Evolutionary conservation across 2,329 filamentous ascomycete genomes (phyloP).

Genomic region (Metarhizium rileyi): DNA sequence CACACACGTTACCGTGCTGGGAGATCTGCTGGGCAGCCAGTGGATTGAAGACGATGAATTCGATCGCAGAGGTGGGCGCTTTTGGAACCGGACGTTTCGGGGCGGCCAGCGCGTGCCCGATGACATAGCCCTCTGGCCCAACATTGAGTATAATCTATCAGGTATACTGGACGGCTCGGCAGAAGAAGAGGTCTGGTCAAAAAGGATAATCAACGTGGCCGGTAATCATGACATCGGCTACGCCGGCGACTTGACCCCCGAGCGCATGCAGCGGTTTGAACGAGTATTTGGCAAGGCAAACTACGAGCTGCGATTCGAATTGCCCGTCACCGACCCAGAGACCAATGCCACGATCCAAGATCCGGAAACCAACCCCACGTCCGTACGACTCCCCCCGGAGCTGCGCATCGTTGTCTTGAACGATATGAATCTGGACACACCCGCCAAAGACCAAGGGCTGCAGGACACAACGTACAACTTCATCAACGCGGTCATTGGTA

Average conservation of each 20-base stretch:
- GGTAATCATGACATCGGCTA: slow-evolving; percentile 98
- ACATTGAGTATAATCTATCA: slow-evolving; percentile 38
- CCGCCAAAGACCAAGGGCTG: slow-evolving; percentile 55
- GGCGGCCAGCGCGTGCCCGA: slow-evolving; percentile 55
- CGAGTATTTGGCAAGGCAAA: slow-evolving; percentile 76
- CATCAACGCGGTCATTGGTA: slow-evolving; percentile 57
- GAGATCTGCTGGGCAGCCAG: slow-evolving; percentile 87
- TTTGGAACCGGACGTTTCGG: slow-evolving; percentile 73
- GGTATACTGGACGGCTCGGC: slow-evolving; percentile 37
- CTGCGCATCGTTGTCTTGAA: slow-evolving; percentile 82
- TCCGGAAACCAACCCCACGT: slow-evolving; percentile 32
- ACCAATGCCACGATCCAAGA: slow-evolving; percentile 32
- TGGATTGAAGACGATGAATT: slow-evolving; percentile 90
- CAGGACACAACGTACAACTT: slow-evolving; percentile 73
- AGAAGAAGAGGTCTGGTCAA: slow-evolving; percentile 52
- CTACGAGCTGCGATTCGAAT: slow-evolving; percentile 72
- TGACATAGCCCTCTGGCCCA: slow-evolving; percentile 39
- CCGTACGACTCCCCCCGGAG: slow-evolving; percentile 48
- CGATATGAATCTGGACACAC: slow-evolving; percentile 86
- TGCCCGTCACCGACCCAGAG: slow-evolving; percentile 35
- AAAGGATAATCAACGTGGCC: slow-evolving; percentile 74
- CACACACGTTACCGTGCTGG: slow-evolving; percentile 80
- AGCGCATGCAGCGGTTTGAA: slow-evolving; percentile 73
- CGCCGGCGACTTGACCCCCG: slow-evolving; percentile 75
- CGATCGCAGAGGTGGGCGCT: slow-evolving; percentile 57